Base-by-base conservation (phyloP, 208 protist species). In the Angomonas desouzai region DNA sequence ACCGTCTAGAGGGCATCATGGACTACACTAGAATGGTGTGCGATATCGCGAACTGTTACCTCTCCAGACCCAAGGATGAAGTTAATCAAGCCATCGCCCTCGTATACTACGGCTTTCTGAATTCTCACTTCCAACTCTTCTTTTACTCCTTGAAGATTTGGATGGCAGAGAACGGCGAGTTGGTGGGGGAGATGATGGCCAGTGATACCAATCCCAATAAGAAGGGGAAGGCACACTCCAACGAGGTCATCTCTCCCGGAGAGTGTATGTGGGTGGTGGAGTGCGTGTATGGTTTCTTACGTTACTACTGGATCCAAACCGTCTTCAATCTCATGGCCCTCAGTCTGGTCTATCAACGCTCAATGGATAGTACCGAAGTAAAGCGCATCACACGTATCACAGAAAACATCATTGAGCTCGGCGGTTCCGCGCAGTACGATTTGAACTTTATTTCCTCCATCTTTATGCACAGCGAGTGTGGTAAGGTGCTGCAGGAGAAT, bases 341-440 rank as follows among this genome's bases (percentile, higher is more conserved):
- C 10, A 51, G 45, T 51, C 36, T 40, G 36, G 36, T 51, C 9
- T 4, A 13, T 16, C 45, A 27, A 13, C 45, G 45, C 45, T 51
- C 45, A 13, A 13, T 51, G 18, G 51, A 57, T 3, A 16, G 10
- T 4, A 57, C 51, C n/a, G 51, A 57, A 20, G 51, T 57, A 7
- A 57, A 57, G 25, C 51, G 51, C 11, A 16, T 29, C 25, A 29
- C 10, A 6, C 51, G 51, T 23, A 57, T 57, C 25, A 29, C 25
- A 7, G 51, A 57, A 25, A 57, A 57, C 28, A 34, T 57, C 7
- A 57, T 57, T 29, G 51, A 57, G 51, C 51, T 57, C 25, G 29
- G 22, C 6, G 29, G 29, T 10, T 30, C 22, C 6, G 29, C 51
- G 51, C 51, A 57, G 51, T 57, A 34, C 25, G 51, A 57, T 20